Percentiles rank a stretch among this genome's conserved stretches.
phyloP scores from a whole-genome alignment of 108 stramenopile genomes.

The Cyclotella distinguenda region DNA sequence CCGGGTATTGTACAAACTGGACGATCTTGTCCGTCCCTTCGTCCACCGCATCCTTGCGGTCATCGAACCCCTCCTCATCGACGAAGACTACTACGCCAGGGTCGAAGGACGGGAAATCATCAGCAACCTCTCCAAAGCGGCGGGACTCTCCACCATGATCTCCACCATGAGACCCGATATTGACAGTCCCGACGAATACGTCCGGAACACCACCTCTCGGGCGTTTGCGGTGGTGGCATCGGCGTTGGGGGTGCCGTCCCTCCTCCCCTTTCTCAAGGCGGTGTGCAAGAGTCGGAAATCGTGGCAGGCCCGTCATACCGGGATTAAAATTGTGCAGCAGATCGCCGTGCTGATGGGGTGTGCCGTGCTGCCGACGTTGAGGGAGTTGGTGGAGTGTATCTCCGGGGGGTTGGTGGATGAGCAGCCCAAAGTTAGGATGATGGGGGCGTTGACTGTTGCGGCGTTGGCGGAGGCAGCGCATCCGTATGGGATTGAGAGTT shows the following conservation, averaged over 20 bases:
- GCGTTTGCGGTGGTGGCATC: conserved; percentile 99
- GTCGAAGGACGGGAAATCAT: conserved; percentile 99
- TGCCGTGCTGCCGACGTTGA: conserved; percentile 95
- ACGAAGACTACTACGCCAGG: conserved; percentile 98
- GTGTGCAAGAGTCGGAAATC: conserved; percentile 95
- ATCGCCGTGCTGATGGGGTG: conserved; percentile 98
- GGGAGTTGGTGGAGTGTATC: conserved; percentile 95
- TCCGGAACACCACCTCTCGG: conserved; percentile 95
- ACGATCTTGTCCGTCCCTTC: conserved; percentile 95
- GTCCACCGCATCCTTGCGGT: conserved; percentile 97
- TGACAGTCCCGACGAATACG: conserved; percentile 98
- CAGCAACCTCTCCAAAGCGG: conserved; percentile 98
- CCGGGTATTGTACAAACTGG: conserved; percentile 96
- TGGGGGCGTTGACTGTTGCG: conserved; percentile 95
- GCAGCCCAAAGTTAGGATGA: conserved; percentile 96
- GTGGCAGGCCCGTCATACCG: conserved; percentile 99
- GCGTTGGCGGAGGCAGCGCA: conserved; percentile 97
- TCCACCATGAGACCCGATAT: conserved; percentile 99
- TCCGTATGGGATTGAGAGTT: conserved; percentile 99
- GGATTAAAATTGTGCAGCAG: conserved; percentile 99
- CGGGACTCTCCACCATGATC: conserved; percentile 99
- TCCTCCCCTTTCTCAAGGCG: conserved; percentile 98
- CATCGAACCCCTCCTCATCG: conserved; percentile 97
- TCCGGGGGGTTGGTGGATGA: conserved; percentile 96
- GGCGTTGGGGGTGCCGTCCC: conserved; percentile 93